Evolutionary conservation across 768 basidiomycete genomes (phyloP).

Genomic region (Mycena galopus): DNA sequence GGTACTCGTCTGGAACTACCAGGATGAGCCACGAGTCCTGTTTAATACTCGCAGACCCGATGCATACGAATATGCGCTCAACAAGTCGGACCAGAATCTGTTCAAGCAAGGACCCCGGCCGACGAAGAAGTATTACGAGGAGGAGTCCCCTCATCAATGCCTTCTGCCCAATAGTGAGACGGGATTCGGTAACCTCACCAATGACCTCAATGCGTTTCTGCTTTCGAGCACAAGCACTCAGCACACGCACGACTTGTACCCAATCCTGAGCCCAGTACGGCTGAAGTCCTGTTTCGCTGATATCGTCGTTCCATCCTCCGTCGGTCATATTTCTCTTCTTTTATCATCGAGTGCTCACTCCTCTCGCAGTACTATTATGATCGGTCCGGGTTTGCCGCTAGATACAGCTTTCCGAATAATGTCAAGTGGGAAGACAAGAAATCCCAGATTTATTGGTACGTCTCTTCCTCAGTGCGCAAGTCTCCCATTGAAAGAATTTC

Average conservation of each 20-base stretch:
- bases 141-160: not conserved
- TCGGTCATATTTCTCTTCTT: not conserved
- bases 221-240: not conserved
- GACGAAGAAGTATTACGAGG: conserved; percentile 4
- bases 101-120: conserved; percentile 4
- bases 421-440: not conserved
- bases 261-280: conserved; percentile 1
- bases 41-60: not conserved
- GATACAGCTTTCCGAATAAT: not conserved
- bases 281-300: conserved; percentile 1
- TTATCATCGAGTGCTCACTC: not conserved
- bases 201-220: not conserved
- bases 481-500: not conserved
- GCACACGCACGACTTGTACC: conserved; percentile 12
- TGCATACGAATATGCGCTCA: not conserved
- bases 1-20: not conserved
- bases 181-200: conserved; percentile 1
- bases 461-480: too few species aligned
- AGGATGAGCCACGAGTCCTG: not conserved
- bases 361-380: not conserved
- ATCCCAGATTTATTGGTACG: too few species aligned
- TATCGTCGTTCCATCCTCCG: not conserved
- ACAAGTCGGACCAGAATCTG: not conserved
- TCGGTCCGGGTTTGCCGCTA: not conserved
- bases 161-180: not conserved